Percentiles rank a stretch among this genome's conserved stretches.
phyloP scores from a whole-genome alignment of 2,329 filamentous ascomycete species.

The Whalleya microplaca region DNA sequence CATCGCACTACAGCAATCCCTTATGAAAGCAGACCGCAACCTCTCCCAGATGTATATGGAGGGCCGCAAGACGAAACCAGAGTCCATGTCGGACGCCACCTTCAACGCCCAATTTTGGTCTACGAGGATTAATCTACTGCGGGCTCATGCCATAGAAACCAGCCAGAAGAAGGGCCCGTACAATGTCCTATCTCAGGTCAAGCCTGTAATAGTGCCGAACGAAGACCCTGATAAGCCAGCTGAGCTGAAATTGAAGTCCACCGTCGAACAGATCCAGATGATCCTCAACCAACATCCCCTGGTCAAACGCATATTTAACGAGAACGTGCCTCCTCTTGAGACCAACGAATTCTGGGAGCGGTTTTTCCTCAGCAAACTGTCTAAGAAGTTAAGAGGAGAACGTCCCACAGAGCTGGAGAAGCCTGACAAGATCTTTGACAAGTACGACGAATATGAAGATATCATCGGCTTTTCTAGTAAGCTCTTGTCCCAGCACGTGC shows the following conservation, averaged over 20 bases:
- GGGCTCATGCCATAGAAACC: conserved; percentile 87
- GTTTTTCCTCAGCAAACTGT: conserved; percentile 89
- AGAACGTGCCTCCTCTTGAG: conserved; percentile 81
- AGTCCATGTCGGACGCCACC: conserved; percentile 76
- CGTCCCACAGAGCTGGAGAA: conserved; percentile 78
- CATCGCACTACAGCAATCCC: conserved; percentile 81
- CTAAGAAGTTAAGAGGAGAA: conserved; percentile 90
- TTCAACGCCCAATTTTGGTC: conserved; percentile 97
- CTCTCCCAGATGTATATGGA: conserved; percentile 88
- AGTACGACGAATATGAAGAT: conserved; percentile 78
- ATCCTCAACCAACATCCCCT: conserved; percentile 94
- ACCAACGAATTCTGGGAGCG: conserved; percentile 89
- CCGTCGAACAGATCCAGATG: conserved; percentile 87
- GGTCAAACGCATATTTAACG: conserved; percentile 88
- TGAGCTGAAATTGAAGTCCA: conserved; percentile 79
- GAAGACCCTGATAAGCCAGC: conserved; percentile 46
- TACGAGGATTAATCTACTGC: conserved; percentile 79
- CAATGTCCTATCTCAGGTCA: conserved; percentile 90
- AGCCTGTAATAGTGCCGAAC: conserved; percentile 68
- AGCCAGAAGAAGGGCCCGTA: conserved; percentile 87
- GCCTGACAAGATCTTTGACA: conserved; percentile 80
- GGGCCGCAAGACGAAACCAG: conserved; percentile 79
- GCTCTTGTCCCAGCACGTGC: conserved; percentile 68
- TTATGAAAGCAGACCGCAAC: conserved; percentile 77
- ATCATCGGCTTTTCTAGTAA: conserved; percentile 55